Evolutionary conservation across 345 rosid genomes (phyloP), one percentile per base, ranked within the genome.

Genomic region (Anacardium occidentale): DNA sequence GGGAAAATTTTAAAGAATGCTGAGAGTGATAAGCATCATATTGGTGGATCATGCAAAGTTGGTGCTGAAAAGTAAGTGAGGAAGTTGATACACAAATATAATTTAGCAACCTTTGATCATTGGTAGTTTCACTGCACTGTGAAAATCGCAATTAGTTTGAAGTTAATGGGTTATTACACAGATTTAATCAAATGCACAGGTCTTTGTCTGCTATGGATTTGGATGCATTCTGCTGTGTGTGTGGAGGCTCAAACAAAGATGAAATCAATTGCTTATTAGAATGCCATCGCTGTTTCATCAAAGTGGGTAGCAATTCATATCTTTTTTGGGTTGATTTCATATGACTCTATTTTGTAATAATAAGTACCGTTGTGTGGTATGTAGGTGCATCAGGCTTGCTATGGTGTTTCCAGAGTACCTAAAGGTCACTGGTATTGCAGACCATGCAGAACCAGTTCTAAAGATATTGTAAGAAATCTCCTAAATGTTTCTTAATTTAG

Each of bases 371-470:
- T 44, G 34, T 44, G 34, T 67, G 21, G 63, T 69, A 24, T 51
- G 22, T 64, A 85, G 88, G 86, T 85, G 72, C 88, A 85, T 72
- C 88, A 85, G 59, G 86, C 88, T 74, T 85, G 88, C 78, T 85
- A 85, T 78, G 88, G 88, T 22, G 70, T 85, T 76, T 66, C 75
- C 29, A 82, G 40, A 71, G 83, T 80, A 24, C 88, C 88, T 20
- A 82, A 78, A 75, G 78, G 83, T 62, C 57, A 56, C 52, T 85
- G 88, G 88, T 78, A 58, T 74, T 85, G 88, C 78, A 78, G 86
- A 74, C 84, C 86, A 53, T 85, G 88, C 83, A 74, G 71, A 60
- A 73, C 83, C 22, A 64, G 58, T 55, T 66, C 88, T 57, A 78
- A 73, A 67, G 68, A 85, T 72, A 72, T 75, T 52, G 86, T 85